Conservation (phyloP, 1,139 yeast genomes). For the Debaryomycetaceae sp. region DNA sequence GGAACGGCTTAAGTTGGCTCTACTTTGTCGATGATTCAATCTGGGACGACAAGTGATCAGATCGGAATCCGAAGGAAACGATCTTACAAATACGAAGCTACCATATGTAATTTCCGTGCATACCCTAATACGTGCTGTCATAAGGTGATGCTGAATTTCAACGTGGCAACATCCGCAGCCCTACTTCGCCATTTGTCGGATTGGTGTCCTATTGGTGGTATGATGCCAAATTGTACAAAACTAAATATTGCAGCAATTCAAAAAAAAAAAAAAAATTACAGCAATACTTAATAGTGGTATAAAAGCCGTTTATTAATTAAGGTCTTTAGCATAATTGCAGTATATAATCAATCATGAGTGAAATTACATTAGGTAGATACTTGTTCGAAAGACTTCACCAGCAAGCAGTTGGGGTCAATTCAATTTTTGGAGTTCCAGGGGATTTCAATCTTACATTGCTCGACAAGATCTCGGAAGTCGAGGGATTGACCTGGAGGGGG, state of each 20-base stretch:
- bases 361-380: conserved; percentile 55
- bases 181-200: too few species aligned
- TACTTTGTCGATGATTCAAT: conserved; percentile 74
- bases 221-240: too few species aligned
- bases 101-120: too few species aligned
- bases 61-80: too few species aligned
- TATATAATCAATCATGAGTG: conserved; percentile 4
- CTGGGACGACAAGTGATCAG: conserved; percentile 36
- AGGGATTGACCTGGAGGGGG: conserved; percentile 64
- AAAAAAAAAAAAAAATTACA: neutral
- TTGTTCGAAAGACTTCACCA: conserved; percentile 61
- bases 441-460: conserved; percentile 70
- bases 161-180: too few species aligned
- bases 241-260: too few species aligned
- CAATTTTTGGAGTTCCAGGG: conserved; percentile 78
- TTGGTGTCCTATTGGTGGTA: too few species aligned
- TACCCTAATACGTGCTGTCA: too few species aligned
- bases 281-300: neutral
- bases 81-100: too few species aligned
- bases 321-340: neutral
- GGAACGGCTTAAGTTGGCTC: conserved; percentile 87
- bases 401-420: conserved; percentile 48
- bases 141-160: too few species aligned
- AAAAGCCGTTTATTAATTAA: neutral
- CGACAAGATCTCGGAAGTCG: conserved; percentile 62